Evolutionary conservation across 345 rosid species (phyloP).

Genomic region (Eucalyptus pauciflora): DNA sequence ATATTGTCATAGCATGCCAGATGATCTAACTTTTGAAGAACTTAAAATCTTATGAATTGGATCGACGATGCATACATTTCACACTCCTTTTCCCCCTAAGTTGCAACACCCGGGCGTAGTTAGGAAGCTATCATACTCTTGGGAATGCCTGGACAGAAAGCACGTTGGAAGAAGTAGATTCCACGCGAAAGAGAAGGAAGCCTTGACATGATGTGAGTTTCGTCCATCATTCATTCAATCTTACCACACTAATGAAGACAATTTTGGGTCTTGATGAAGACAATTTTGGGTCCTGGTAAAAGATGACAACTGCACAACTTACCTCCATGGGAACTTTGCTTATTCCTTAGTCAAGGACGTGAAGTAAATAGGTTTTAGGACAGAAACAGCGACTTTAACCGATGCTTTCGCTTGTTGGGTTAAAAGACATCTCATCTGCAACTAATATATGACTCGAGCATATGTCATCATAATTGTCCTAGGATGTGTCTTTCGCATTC

Average conservation of each 20-base stretch:
- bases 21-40: not conserved
- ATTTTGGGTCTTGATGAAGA: not conserved
- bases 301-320: not conserved
- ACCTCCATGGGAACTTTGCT: not conserved
- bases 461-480: not conserved
- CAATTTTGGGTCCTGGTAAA: not conserved
- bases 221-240: not conserved
- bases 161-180: not conserved
- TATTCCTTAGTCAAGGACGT: not conserved
- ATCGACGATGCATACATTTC: not conserved
- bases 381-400: not conserved
- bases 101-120: not conserved
- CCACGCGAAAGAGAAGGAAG: not conserved
- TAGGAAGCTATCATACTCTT: not conserved
- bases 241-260: not conserved
- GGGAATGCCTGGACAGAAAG: not conserved
- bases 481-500: not conserved
- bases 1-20: not conserved
- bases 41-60: not conserved
- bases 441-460: not conserved
- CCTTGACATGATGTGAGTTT: not conserved
- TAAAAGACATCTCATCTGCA: not conserved
- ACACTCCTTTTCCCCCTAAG: not conserved
- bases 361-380: not conserved
- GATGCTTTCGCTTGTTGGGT: not conserved